These are phyloP conservation scores for Yamadazyma insecticola DNA, from an alignment of 805 yeast species.

Conservation along the genomic window DNA sequence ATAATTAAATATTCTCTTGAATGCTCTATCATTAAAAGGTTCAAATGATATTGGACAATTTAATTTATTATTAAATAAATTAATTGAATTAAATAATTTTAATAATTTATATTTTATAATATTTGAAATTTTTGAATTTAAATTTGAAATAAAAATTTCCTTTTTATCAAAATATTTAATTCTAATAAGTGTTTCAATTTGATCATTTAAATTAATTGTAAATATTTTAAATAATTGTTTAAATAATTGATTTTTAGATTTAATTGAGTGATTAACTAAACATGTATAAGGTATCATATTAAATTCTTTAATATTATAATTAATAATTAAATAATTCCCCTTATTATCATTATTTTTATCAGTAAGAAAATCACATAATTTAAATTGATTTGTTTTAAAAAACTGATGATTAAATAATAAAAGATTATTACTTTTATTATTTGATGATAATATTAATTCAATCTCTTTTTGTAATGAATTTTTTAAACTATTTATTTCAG, in stretches of 20 bases:
- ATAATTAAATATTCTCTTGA: slow-evolving; percentile 12
- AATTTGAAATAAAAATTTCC: slow-evolving; percentile 24
- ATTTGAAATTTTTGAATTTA: slow-evolving; percentile 22
- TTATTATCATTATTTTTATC: slow-evolving; percentile 4
- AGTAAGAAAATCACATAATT: slow-evolving; percentile 20
- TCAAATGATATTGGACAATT: slow-evolving; percentile 17
- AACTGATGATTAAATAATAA: slow-evolving; percentile 19
- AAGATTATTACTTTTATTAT: slow-evolving; percentile 14
- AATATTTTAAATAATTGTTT: slow-evolving; percentile 34
- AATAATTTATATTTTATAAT: slow-evolving; percentile 23
- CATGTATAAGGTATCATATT: slow-evolving; percentile 33
- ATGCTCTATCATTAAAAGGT: slow-evolving; percentile 6
- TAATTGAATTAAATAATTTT: slow-evolving; percentile 17
- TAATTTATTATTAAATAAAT: slow-evolving; percentile 16
- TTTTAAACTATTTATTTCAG: slow-evolving; percentile 25
- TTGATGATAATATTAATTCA: slow-evolving; percentile 18
- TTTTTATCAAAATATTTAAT: slow-evolving; percentile 31
- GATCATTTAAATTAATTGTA: slow-evolving; percentile 33
- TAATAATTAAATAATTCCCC: slow-evolving; percentile 13
- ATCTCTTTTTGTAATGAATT: slow-evolving; percentile 27
- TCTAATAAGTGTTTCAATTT: slow-evolving; percentile 30
- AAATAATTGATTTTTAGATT: slow-evolving; percentile 13
- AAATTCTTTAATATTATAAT: slow-evolving; percentile 26
- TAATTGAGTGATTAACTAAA: slow-evolving; percentile 9
- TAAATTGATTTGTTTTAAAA: slow-evolving; percentile 27